These are phyloP conservation scores for Areca catechu DNA, from an alignment of 176 grass and related monocot genomes.

Conservation along the genomic window DNA sequence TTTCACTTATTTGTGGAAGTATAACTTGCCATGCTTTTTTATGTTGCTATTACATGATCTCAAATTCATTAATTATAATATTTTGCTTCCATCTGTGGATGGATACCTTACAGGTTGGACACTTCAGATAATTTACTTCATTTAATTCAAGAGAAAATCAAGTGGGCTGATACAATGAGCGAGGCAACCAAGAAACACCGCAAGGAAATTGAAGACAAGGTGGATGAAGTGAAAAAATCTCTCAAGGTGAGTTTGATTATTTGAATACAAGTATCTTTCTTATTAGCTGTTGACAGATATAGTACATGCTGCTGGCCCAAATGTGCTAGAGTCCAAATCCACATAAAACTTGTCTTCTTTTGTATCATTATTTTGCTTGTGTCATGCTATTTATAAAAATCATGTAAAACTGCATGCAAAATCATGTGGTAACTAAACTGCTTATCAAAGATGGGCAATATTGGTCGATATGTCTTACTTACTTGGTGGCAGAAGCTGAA, in stretches of 20 bases:
- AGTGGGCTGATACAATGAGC: slow-evolving; percentile 89
- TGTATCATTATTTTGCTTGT: slow-evolving; percentile 6
- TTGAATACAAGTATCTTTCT: background rate
- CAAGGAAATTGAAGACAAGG: slow-evolving; percentile 90
- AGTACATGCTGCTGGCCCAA: background rate
- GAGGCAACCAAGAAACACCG: slow-evolving; percentile 76
- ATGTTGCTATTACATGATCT: no score
- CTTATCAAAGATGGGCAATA: slow-evolving; percentile 57
- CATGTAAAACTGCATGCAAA: slow-evolving; percentile 1
- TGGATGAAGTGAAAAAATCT: slow-evolving; percentile 96
- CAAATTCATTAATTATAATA: background rate
- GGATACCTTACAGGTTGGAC: slow-evolving; percentile 44
- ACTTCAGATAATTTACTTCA: slow-evolving; percentile 84
- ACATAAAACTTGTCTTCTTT: background rate
- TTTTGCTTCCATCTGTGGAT: slow-evolving; percentile 13
- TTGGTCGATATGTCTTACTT: slow-evolving; percentile 64
- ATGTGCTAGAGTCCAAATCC: background rate
- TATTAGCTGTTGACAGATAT: no score
- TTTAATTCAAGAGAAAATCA: slow-evolving; percentile 98
- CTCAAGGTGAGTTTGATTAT: slow-evolving; percentile 70
- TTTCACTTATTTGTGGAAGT: no score
- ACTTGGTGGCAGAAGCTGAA: slow-evolving; percentile 93
- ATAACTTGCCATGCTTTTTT: no score
- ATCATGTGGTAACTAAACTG: slow-evolving; percentile 33
- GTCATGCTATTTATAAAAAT: background rate